These are phyloP conservation scores for Stylonectria norvegica DNA, from an alignment of 2,329 filamentous ascomycete genomes.

Conservation along the genomic window DNA sequence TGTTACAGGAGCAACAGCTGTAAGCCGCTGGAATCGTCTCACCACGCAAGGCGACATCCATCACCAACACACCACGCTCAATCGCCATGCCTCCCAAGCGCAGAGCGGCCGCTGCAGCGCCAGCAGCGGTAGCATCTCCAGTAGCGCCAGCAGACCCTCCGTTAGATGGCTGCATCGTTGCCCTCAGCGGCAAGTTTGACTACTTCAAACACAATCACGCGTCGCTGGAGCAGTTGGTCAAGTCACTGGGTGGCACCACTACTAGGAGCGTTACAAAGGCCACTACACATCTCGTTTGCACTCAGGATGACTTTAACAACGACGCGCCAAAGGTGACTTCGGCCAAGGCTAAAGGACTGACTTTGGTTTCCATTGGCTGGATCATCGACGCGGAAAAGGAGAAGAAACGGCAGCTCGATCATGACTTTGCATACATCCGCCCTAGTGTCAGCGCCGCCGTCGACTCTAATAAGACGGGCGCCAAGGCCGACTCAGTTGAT, in stretches of 20 bases:
- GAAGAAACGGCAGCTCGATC: conserved; percentile 21
- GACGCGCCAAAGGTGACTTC: conserved; percentile 50
- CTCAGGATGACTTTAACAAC: conserved; percentile 48
- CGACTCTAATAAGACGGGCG: background rate
- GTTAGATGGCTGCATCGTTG: conserved; percentile 49
- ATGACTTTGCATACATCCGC: conserved; percentile 27
- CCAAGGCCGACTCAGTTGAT: conserved; percentile 16
- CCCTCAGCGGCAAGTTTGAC: conserved; percentile 59
- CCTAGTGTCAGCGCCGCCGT: conserved; percentile 2
- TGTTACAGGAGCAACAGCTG: too few species aligned
- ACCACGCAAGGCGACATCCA: too few species aligned
- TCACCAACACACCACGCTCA: background rate
- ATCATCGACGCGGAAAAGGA: conserved; percentile 50
- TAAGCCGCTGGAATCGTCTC: too few species aligned
- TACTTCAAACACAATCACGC: conserved; percentile 50
- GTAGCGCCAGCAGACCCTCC: conserved; percentile 28
- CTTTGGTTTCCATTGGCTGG: conserved; percentile 60
- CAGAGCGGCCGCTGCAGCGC: conserved; percentile 10
- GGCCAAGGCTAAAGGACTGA: conserved; percentile 44
- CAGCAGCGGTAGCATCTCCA: conserved; percentile 11
- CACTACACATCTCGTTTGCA: conserved; percentile 57
- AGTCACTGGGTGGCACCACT: conserved; percentile 47
- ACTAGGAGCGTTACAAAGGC: conserved; percentile 45
- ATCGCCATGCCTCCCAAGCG: conserved; percentile 22
- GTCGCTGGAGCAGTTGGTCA: conserved; percentile 44